Conservation (phyloP, 2,329 filamentous ascomycete species). For the Penicillium griseofulvum region DNA sequence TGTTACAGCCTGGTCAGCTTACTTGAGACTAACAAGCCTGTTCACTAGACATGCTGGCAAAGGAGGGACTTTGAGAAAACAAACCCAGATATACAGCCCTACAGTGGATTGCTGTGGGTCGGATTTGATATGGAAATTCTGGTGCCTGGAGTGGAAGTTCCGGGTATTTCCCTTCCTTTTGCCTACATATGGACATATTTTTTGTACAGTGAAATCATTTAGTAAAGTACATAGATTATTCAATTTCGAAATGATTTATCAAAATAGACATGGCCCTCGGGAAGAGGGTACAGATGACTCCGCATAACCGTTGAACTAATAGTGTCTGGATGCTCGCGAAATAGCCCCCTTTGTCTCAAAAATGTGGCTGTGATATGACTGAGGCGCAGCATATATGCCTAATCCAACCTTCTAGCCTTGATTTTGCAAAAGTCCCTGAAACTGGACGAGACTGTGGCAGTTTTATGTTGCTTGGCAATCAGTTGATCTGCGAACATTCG, state of each 20-base stretch:
- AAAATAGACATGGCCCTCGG: too few relatives aligned
- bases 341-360: background rate
- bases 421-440: background rate
- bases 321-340: background rate
- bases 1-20: background rate
- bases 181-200: background rate
- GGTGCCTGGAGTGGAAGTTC: slow-evolving; percentile 19
- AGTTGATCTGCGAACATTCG: slow-evolving; percentile 14
- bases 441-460: background rate
- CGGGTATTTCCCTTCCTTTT: background rate
- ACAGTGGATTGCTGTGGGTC: background rate
- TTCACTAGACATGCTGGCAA: slow-evolving; percentile 62
- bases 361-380: slow-evolving; percentile 7
- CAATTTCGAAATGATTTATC: background rate
- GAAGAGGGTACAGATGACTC: background rate
- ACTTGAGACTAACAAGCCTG: background rate
- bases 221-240: background rate
- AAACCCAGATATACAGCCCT: slow-evolving; percentile 12
- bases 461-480: slow-evolving; percentile 8
- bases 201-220: background rate
- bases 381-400: slow-evolving; percentile 13
- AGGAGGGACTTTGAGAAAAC: slow-evolving; percentile 53
- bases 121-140: slow-evolving; percentile 12
- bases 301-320: background rate
- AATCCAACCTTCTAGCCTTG: background rate